These are phyloP conservation scores for Trichosanthes cucumerina DNA, from an alignment of 306 rosid genomes.

Conservation along the genomic window DNA sequence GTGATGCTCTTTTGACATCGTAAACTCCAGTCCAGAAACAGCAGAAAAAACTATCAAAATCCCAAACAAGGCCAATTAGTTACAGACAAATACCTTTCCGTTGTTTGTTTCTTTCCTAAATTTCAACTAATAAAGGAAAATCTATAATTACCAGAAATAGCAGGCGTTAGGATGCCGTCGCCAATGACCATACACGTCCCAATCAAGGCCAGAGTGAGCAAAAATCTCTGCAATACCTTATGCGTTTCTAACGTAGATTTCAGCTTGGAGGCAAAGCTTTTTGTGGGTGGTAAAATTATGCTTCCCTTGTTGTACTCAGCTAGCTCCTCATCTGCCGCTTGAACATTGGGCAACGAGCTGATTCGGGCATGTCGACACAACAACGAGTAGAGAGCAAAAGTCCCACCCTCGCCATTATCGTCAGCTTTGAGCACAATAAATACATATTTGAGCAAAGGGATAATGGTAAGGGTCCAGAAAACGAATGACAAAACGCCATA, in stretches of 20 bases:
- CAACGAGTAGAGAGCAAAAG: conserved; percentile 81
- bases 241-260: conserved; percentile 53
- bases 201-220: conserved; percentile 72
- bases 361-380: conserved; percentile 73
- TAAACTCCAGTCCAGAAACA: conserved; percentile 78
- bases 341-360: conserved; percentile 57
- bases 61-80: background rate
- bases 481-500: conserved; percentile 78
- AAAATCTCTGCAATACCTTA: conserved; percentile 51
- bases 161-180: conserved; percentile 85
- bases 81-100: conserved; percentile 14
- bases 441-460: conserved; percentile 75
- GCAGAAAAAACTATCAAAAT: conserved; percentile 74
- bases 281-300: conserved; percentile 11
- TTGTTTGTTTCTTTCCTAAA: background rate
- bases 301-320: conserved; percentile 45
- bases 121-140: background rate
- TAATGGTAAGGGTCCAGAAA: conserved; percentile 73
- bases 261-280: conserved; percentile 31
- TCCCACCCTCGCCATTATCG: conserved; percentile 95
- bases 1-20: conserved; percentile 66
- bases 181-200: conserved; percentile 97
- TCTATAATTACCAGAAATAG: conserved; percentile 55
- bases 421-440: conserved; percentile 73
- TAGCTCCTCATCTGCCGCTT: conserved; percentile 61